phyloP scores from a whole-genome alignment of 176 grass and related monocot species.

The Elymus sibiricus region DNA sequence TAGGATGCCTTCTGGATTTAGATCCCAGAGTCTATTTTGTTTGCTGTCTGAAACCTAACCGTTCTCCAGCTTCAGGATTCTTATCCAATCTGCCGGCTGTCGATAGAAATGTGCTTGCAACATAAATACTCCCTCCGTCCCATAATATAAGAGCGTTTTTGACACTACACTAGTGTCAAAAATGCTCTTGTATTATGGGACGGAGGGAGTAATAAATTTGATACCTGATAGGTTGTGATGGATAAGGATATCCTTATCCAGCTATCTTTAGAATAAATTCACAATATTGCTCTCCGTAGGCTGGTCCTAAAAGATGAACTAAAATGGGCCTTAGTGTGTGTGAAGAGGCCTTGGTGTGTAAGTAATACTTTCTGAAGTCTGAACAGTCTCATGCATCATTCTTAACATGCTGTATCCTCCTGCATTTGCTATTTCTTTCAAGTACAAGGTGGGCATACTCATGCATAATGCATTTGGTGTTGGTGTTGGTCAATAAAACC shows the following conservation, averaged over 20 bases:
- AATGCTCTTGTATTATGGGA: too few relatives aligned
- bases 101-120: background rate
- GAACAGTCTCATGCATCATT: background rate
- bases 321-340: background rate
- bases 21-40: too few relatives aligned
- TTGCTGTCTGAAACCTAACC: too few relatives aligned
- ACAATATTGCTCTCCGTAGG: background rate
- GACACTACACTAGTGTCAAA: too few relatives aligned
- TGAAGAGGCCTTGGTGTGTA: background rate
- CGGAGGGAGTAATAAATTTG: too few relatives aligned
- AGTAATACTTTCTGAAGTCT: background rate
- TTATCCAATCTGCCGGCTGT: background rate
- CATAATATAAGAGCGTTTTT: too few relatives aligned
- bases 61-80: too few relatives aligned
- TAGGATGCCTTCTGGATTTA: too few relatives aligned
- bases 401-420: background rate
- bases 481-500: too few relatives aligned
- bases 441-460: background rate
- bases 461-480: background rate
- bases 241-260: background rate
- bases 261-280: background rate
- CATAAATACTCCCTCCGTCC: too few relatives aligned
- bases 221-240: background rate
- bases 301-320: background rate
- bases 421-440: background rate